These are phyloP conservation scores for Picea abies DNA, from an alignment of 83 land plant species.

Conservation along the genomic window DNA sequence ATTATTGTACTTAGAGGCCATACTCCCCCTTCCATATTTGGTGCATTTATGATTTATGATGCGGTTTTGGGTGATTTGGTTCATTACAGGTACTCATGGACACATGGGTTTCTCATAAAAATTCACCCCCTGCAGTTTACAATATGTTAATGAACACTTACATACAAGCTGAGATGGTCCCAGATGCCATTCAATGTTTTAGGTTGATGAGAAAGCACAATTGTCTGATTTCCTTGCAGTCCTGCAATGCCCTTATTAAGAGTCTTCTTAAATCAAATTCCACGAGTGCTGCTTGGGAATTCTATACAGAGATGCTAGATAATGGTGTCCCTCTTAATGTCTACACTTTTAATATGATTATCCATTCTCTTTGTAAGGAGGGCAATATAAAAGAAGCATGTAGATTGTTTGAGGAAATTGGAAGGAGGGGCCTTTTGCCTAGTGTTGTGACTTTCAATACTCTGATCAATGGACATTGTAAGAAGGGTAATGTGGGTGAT, in stretches of 20 bases:
- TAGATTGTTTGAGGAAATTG: slow-evolving; percentile 32
- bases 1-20: too few species aligned
- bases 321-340: slow-evolving; percentile 44
- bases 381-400: slow-evolving; percentile 34
- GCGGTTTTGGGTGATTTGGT: too few species aligned
- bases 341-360: slow-evolving; percentile 52
- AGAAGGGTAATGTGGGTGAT: slow-evolving; percentile 22
- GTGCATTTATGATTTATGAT: too few species aligned
- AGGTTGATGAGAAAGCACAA: slow-evolving; percentile 9
- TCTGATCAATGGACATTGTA: slow-evolving; percentile 29
- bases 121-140: slow-evolving; percentile 13
- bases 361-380: slow-evolving; percentile 56
- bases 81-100: background rate
- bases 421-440: slow-evolving; percentile 6
- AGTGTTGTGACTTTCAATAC: slow-evolving; percentile 35
- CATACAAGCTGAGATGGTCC: background rate
- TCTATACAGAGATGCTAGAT: slow-evolving; percentile 36
- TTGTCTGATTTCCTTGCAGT: background rate
- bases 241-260: slow-evolving; percentile 10
- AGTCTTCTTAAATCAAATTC: background rate
- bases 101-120: background rate
- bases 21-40: too few species aligned
- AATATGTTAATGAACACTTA: slow-evolving; percentile 17
- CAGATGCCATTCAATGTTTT: slow-evolving; percentile 17
- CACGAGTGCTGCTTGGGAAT: background rate